phyloP scores from a whole-genome alignment of 78 protist species.

The Dictyostelium discoideum region dicty_2.7 NC_007091.3:614001-614500 shows the following conservation, averaged over 20 bases:
- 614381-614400: conserved; percentile 15
- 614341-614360: conserved; percentile 32
- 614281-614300: conserved; percentile 14
- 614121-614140: conserved; percentile 32
- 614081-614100: conserved; percentile 30
- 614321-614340: conserved; percentile 45
- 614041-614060: conserved; percentile 47
- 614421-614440: conserved; percentile 46
- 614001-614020: conserved; percentile 62
- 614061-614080: conserved; percentile 20
- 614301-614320: conserved; percentile 56
- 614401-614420: conserved; percentile 34
- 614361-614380: conserved; percentile 54
- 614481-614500: not conserved
- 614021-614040: conserved; percentile 80
- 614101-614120: conserved; percentile 58
- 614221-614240: conserved; percentile 86
- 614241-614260: conserved; percentile 45
- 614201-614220: conserved; percentile 84
- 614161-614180: conserved; percentile 15
- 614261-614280: conserved; percentile 16
- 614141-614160: conserved; percentile 16
- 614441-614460: conserved; percentile 51
- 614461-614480: conserved; percentile 16
- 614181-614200: conserved; percentile 67